These are phyloP conservation scores for Henckelia pumila DNA, from an alignment of 257 asterid species.

Conservation along the genomic window DNA sequence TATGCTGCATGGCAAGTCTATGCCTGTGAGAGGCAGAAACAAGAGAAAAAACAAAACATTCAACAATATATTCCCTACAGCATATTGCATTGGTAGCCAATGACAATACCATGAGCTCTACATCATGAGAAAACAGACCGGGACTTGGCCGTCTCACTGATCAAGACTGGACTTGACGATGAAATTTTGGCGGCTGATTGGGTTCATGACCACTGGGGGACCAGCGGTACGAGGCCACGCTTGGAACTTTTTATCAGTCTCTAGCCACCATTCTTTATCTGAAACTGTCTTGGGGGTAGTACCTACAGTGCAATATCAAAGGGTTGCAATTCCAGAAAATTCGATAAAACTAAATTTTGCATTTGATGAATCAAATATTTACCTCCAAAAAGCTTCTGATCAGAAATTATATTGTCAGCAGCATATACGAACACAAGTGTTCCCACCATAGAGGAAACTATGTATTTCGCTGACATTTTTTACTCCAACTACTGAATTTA, in stretches of 20 bases:
- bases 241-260: constrained; percentile 52
- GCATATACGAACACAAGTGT: constrained; percentile 38
- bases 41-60: not conserved
- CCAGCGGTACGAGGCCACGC: constrained; percentile 69
- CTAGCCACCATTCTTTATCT: constrained; percentile 45
- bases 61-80: not conserved
- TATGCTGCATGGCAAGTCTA: not conserved
- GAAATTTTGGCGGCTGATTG: constrained; percentile 56
- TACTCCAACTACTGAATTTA: constrained; percentile 14
- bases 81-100: not conserved
- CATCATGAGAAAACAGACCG: not conserved
- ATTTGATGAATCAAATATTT: not conserved
- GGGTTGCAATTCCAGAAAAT: too few relatives aligned
- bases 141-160: not conserved
- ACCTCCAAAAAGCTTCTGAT: not conserved
- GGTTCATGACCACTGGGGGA: constrained; percentile 55
- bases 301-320: constrained; percentile 39
- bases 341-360: not conserved
- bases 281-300: constrained; percentile 45
- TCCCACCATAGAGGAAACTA: constrained; percentile 30
- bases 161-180: constrained; percentile 42
- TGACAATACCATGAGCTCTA: not conserved
- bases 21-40: not conserved
- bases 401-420: constrained; percentile 18
- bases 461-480: constrained; percentile 35